Evolutionary conservation across 148 eudicot genomes (phyloP), one percentile per base, ranked within the genome.

Genomic region (Silene conica): DNA sequence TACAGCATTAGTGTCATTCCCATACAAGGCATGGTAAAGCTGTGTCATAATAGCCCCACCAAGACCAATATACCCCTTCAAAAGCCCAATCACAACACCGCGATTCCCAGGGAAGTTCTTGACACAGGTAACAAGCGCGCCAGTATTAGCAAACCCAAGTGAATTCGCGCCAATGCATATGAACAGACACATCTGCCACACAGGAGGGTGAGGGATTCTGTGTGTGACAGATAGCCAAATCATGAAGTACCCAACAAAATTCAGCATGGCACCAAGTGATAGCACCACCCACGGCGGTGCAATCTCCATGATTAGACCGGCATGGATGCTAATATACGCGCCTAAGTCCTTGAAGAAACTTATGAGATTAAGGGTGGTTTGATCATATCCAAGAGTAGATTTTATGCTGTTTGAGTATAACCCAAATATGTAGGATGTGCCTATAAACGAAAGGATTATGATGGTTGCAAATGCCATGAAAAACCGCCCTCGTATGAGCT

Each of bases 261-360:
- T 71, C 3, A 71, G 18, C 3, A 31, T 1, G 0, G 50, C 63
- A 10, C 74, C 74, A 9, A 71, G 9, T 16, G 74, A 56, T 18
- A 71, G 64, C 1, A 71, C 74, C 23, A 58, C 64, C 64, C 74
- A 71, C 18, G 74, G 74, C 1, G 74, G 74, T n/a, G 50, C 63
- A 10, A 71, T 52, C 28, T 71, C 74, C 74, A 71, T 71, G 64
- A 71, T 56, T 31, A 71, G 64, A 3, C 74, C 74, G 11, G 74
- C 74, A 26, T 71, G 74, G 15, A 34, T 12, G 74, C 74, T 71
- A 57, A 71, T 56, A 48, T 71, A 56, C n/a, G 74, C 74, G 6
- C 74, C 63, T 11, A 71, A 58, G 28, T 71, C 74, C n/a, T 71
- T 71, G 62, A 71, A 71, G 25, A 71, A 71, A 71, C 74, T n/a